Evolutionary conservation across 768 basidiomycete species (phyloP).

Genomic region (Hirschioporus abietinus): DNA sequence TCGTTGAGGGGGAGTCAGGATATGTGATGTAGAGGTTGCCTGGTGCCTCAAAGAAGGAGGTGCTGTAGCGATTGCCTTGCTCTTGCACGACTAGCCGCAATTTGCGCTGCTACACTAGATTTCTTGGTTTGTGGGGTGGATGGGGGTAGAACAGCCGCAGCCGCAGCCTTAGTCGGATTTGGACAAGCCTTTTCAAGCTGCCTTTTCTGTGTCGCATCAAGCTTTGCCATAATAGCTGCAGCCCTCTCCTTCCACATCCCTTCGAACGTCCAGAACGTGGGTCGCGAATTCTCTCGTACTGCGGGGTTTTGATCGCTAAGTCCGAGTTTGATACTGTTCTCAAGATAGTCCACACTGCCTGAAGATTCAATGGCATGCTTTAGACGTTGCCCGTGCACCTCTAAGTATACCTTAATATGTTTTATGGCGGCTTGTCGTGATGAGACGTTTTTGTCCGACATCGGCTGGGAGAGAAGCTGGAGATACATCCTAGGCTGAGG

Average conservation of each 20-base stretch:
- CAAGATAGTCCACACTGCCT: conserved; percentile 66
- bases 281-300: conserved; percentile 69
- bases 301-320: conserved; percentile 75
- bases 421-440: conserved; percentile 58
- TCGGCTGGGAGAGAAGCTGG: conserved; percentile 57
- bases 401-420: conserved; percentile 74
- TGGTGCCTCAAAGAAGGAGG: conserved; percentile 79
- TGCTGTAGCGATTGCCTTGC: conserved; percentile 75
- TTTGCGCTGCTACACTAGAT: conserved; percentile 76
- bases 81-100: conserved; percentile 87
- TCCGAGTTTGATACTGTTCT: conserved; percentile 66
- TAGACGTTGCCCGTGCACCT: conserved; percentile 61
- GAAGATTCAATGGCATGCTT: conserved; percentile 62
- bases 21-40: conserved; percentile 67
- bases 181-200: conserved; percentile 86
- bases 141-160: conserved; percentile 29
- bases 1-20: conserved; percentile 38
- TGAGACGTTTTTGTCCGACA: conserved; percentile 83
- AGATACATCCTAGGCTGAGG: conserved; percentile 65
- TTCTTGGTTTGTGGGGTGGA: conserved; percentile 65
- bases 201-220: conserved; percentile 69
- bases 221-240: conserved; percentile 49
- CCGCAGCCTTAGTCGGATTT: conserved; percentile 39
- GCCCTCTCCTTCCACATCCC: conserved; percentile 71
- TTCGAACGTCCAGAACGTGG: conserved; percentile 77